Conservation (phyloP, 805 yeast species). For the Wickerhamomyces queroliae region DNA sequence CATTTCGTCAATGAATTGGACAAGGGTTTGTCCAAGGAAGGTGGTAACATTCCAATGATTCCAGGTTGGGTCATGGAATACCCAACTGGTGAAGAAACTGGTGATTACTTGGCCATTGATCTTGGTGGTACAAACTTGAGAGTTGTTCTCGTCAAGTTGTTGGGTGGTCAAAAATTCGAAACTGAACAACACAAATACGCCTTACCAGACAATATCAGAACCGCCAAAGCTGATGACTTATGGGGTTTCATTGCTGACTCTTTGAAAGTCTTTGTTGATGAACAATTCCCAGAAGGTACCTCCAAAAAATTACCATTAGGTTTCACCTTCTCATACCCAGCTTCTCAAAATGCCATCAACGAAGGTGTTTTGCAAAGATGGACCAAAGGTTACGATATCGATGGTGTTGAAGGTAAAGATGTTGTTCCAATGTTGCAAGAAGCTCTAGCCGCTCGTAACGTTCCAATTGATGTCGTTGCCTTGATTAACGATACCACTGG, state of each 20-base stretch:
- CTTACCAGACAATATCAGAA: constrained; percentile 72
- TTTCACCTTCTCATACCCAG: constrained; percentile 93
- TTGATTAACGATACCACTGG: constrained; percentile 97
- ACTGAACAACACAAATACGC: constrained; percentile 82
- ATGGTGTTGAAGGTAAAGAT: constrained; percentile 88
- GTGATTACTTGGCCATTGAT: constrained; percentile 89
- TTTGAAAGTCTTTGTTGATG: constrained; percentile 61
- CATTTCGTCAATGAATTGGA: constrained; percentile 77
- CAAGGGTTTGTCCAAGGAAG: constrained; percentile 69
- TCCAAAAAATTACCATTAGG: constrained; percentile 69
- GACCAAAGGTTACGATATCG: constrained; percentile 97
- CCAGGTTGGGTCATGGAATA: constrained; percentile 94
- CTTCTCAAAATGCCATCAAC: constrained; percentile 76
- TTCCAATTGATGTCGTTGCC: constrained; percentile 86
- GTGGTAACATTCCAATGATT: constrained; percentile 93
- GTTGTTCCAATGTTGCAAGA: constrained; percentile 88
- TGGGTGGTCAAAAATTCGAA: constrained; percentile 81
- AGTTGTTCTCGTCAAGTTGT: constrained; percentile 79
- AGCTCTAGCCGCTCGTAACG: constrained; percentile 54
- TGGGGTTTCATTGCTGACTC: constrained; percentile 85
- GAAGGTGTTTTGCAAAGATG: constrained; percentile 87
- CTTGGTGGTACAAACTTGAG: constrained; percentile 97
- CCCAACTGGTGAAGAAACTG: constrained; percentile 89
- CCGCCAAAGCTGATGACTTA: constrained; percentile 69
- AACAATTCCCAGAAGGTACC: constrained; percentile 65